Evolutionary conservation across 192 early-diverging fungal species (phyloP).

Genomic region (Rhizophlyctis rosea): DNA sequence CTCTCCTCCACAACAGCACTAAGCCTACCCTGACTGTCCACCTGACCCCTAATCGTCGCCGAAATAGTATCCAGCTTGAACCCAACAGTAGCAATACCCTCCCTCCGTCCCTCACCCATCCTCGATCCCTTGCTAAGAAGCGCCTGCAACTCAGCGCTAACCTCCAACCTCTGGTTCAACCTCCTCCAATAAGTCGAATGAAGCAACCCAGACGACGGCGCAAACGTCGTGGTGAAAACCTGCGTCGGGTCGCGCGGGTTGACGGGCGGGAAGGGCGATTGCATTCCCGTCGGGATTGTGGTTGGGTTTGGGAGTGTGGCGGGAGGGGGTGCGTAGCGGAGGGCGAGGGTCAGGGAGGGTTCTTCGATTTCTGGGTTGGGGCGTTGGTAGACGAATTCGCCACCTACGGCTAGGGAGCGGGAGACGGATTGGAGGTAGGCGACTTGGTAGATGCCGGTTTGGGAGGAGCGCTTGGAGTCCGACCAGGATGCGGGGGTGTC

Average conservation of each 20-base stretch:
- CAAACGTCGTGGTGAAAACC: constrained; percentile 48
- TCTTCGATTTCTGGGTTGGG: constrained; percentile 81
- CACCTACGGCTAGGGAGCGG: constrained; percentile 74
- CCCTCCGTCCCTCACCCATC: constrained; percentile 61
- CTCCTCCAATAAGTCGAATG: constrained; percentile 87
- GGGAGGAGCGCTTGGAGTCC: constrained; percentile 22
- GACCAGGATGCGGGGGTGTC: constrained; percentile 49
- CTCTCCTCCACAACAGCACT: constrained; percentile 90
- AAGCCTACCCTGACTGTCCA: constrained; percentile 88
- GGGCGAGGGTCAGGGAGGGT: constrained; percentile 57
- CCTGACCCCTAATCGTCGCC: constrained; percentile 86
- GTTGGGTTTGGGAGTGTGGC: constrained; percentile 55
- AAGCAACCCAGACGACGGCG: constrained; percentile 52
- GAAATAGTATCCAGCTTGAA: constrained; percentile 96
- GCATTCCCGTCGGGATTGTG: constrained; percentile 43
- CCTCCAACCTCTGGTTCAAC: constrained; percentile 90
- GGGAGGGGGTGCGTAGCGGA: constrained; percentile 41
- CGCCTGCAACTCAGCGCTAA: constrained; percentile 87
- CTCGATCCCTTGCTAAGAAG: constrained; percentile 56
- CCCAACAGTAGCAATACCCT: constrained; percentile 90
- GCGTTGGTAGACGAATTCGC: constrained; percentile 80
- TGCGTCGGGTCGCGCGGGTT: constrained; percentile 53
- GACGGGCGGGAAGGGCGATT: constrained; percentile 46
- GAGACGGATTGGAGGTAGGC: constrained; percentile 91
- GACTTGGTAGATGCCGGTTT: constrained; percentile 83